A percentile compares a stretch with the other conserved stretches of the same genome.
Evolutionary conservation across 805 yeast genomes (phyloP).

Genomic region (Lachancea fermentati): DNA sequence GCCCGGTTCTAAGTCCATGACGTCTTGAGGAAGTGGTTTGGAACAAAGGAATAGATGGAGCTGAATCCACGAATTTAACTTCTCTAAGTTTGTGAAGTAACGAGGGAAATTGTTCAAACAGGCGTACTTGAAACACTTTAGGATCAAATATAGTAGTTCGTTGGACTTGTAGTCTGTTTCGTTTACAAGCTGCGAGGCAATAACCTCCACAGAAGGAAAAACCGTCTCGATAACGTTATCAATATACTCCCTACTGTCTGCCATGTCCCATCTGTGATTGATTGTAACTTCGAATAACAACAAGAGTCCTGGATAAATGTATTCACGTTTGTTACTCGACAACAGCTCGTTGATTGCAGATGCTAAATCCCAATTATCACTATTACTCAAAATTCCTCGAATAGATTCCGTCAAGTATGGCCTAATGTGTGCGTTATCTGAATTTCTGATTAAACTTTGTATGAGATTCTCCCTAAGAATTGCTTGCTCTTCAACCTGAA

Average conservation of each 20-base stretch:
- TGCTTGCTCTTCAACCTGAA: constrained; percentile 45
- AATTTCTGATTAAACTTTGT: constrained; percentile 42
- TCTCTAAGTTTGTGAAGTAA: constrained; percentile 36
- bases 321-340: constrained; percentile 34
- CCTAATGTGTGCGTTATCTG: constrained; percentile 39
- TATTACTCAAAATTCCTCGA: constrained; percentile 45
- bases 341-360: constrained; percentile 33
- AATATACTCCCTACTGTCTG: constrained; percentile 40
- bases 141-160: constrained; percentile 51
- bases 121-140: constrained; percentile 61
- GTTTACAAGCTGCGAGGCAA: constrained; percentile 40
- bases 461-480: constrained; percentile 50
- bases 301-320: constrained; percentile 49
- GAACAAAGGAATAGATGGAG: constrained; percentile 57
- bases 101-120: constrained; percentile 56
- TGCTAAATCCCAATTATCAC: constrained; percentile 35
- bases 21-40: constrained; percentile 48
- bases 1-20: constrained; percentile 41
- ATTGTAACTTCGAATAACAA: constrained; percentile 51
- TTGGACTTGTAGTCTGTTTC: constrained; percentile 34
- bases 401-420: constrained; percentile 56
- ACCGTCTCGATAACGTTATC: constrained; percentile 43
- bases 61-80: constrained; percentile 54
- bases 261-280: constrained; percentile 51
- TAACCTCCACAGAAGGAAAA: constrained; percentile 51